These are phyloP conservation scores for Tetradesmus obliquus DNA, from an alignment of 139 green algal species.

Conservation along the genomic window DNA sequence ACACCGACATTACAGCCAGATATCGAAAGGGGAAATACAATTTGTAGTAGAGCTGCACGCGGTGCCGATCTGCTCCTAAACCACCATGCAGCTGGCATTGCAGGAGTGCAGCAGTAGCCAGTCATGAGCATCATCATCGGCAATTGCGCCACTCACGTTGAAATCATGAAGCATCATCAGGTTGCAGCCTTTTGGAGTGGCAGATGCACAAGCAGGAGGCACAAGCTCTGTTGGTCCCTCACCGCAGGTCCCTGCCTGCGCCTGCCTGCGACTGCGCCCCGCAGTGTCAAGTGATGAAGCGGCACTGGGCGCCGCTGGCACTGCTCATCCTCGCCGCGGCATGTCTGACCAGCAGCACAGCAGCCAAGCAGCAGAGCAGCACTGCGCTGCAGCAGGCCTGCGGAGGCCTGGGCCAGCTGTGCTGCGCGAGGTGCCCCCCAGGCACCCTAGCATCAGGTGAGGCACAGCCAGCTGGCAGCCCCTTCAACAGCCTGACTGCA, in stretches of 20 bases:
- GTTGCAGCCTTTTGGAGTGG: neutral
- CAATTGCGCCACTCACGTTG: neutral
- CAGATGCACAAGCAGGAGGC: neutral
- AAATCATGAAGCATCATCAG: too few species aligned
- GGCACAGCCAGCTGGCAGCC: neutral
- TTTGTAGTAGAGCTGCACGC: neutral
- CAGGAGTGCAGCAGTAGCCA: neutral
- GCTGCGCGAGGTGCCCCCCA: conserved; percentile 19
- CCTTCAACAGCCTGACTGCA: too few species aligned
- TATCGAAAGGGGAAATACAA: too few species aligned
- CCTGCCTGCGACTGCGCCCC: neutral
- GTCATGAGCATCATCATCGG: neutral
- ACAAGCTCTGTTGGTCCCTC: neutral
- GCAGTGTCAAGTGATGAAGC: neutral
- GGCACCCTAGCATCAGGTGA: neutral
- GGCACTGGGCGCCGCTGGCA: neutral
- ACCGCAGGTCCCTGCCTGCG: neutral
- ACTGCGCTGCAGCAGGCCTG: conserved; percentile 14
- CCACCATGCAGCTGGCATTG: neutral
- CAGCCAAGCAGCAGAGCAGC: neutral
- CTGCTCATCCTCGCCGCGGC: neutral
- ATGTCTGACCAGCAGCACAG: neutral
- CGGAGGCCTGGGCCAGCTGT: conserved; percentile 21
- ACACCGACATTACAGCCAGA: too few species aligned
- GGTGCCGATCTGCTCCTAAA: neutral